Evolutionary conservation across 148 eudicot genomes (phyloP), one percentile per base, ranked within the genome.

Genomic region (Linanthus parryae): DNA sequence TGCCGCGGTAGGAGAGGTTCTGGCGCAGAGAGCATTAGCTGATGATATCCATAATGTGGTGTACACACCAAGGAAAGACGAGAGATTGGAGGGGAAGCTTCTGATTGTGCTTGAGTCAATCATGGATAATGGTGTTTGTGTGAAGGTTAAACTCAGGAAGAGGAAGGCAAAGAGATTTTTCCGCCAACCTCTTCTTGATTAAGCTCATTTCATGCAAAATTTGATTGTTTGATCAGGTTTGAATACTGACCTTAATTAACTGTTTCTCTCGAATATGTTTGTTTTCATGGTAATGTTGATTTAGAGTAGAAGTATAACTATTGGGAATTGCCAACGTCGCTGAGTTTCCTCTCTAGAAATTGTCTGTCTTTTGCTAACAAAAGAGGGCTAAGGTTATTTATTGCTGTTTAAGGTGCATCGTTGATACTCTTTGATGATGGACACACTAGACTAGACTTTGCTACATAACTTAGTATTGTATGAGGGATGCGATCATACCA

Each of bases 31-130:
- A 60, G 86, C 86, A 7, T 66, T 86, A 85, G 94, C 62, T 25
- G 92, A 85, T 74, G 97, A 83, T 53, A 79, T 85, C 52, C 88
- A 85, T 63, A 74, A 89, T 62, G 84, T 77, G 56, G 81, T 89
- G 49, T 86, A 65, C 51, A 83, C 80, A 4, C 88, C 95, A 18
- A 73, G 95, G 61, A 85, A 72, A 62, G 92, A 81, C 54, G 95
- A 90, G 28, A 85, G 71, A 64, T 37, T 83, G 67, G 92, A 83
- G 61, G 92, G 88, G 51, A 83, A 91, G 65, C 79, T 86, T 72
- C 79, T 62, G 57, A 56, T 78, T 70, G 97, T 83, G 17, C 82
- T 90, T 41, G 72, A 78, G 54, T 59, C 88, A 18, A 49, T 86
- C 41, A 70, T 70, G 5, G 75, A 75, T 40, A 72, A 73, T 52